Base-by-base conservation (phyloP, 1,284 basidiomycete genomes). In the Heterobasidion irregulare region DNA sequence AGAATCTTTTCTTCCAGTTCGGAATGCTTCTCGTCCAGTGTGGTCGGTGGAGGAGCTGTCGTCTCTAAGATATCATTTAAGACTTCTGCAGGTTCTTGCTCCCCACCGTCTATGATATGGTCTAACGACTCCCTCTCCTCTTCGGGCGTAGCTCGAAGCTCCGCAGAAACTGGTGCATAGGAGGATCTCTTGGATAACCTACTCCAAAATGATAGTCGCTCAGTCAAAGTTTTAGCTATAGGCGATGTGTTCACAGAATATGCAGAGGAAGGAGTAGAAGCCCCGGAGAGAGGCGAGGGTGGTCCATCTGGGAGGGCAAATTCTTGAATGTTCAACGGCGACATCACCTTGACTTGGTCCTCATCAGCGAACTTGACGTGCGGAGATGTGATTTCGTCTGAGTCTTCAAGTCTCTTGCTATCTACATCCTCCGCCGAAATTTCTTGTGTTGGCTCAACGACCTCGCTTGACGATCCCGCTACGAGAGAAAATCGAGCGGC, bases 1-100 rank as follows among this genome's bases (percentile, higher is more conserved):
- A 92, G 70, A 45, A 92, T 82, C 70, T 90, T 91, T 38, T 78
- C 75, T 63, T 92, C 90, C 8, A 94, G 69, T 63, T 89, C 85
- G 2, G 75, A 76, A 61, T 86, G 80, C 61, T 75, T 79, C 64
- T 88, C 84, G 67, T 87, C 86, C 1, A 70, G 59, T 1, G 82
- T 79, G 2, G 65, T 65, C 2, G 86, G 86, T 9, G 80, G 67
- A 50, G 84, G 81, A 2, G 84, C 80, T 5, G 79, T 78, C 1
- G 78, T 71, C 51, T 78, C 70, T 35, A 86, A 62, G 47, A 89
- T 82, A 4, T 73, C 72, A 19, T 77, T 71, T 33, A 88, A 66
- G 1, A 82, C 75, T 47, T 76, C 75, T 0, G 70, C 66, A 33
- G 80, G 79, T 47, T 77, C 75, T 49, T 74, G 74, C 41, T 73